These are phyloP conservation scores for Stentor roeselii DNA, from an alignment of 73 alveolate genomes.

Conservation along the genomic window DNA sequence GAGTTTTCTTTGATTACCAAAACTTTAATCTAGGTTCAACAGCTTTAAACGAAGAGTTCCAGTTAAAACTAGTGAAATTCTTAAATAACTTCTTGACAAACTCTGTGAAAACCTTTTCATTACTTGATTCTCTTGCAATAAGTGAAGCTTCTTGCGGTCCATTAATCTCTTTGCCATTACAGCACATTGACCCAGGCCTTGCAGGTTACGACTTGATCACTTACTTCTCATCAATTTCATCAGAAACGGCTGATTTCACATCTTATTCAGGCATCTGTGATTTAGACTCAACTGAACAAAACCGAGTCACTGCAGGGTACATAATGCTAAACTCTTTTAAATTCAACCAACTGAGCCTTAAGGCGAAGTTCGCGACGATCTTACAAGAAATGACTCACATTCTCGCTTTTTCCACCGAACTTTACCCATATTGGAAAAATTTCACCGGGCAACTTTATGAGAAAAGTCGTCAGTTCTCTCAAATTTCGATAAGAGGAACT, in stretches of 20 bases:
- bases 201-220: neutral
- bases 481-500: neutral
- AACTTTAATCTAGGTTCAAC: neutral
- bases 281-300: neutral
- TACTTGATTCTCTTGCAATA: neutral
- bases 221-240: neutral
- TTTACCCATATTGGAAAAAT: neutral
- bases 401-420: constrained; percentile 2
- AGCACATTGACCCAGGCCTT: neutral
- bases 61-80: neutral
- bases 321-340: too few species aligned
- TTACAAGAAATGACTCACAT: constrained; percentile 25
- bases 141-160: neutral
- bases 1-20: neutral
- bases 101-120: neutral
- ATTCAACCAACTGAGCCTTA: too few species aligned
- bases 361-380: neutral
- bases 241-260: neutral
- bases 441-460: neutral
- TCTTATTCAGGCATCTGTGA: neutral
- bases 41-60: neutral
- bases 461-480: too few species aligned
- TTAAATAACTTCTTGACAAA: neutral
- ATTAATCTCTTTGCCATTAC: neutral
- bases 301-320: neutral